phyloP scores from a whole-genome alignment of 1,284 basidiomycete species.

The Trichosporon sp. region DNA sequence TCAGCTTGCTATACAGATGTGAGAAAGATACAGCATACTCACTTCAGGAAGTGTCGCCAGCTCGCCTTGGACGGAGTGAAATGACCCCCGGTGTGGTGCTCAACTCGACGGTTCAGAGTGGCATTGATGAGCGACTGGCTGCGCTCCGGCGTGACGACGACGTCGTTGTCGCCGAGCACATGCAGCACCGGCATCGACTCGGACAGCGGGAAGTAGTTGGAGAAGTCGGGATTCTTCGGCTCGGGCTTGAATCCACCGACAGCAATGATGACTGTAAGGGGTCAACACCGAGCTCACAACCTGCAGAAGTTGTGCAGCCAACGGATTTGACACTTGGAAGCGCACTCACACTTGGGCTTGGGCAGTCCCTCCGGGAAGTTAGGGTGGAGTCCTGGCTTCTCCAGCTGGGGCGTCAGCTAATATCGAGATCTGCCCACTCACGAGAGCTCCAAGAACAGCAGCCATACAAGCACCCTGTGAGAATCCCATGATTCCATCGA shows the following conservation, averaged over 20 bases:
- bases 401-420: constrained; percentile 47
- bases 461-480: constrained; percentile 80
- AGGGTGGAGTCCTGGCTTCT: constrained; percentile 57
- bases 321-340: no score
- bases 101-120: constrained; percentile 50
- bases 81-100: constrained; percentile 48
- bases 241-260: constrained; percentile 47
- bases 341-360: constrained; percentile 58
- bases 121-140: constrained; percentile 58
- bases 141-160: constrained; percentile 69
- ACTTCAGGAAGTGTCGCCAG: constrained; percentile 48
- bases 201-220: constrained; percentile 47
- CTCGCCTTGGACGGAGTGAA: constrained; percentile 46
- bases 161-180: constrained; percentile 71
- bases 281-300: constrained; percentile 46
- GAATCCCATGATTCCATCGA: constrained; percentile 71
- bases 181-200: constrained; percentile 66
- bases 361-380: constrained; percentile 58
- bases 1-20: neutral
- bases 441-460: constrained; percentile 64
- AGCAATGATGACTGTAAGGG: constrained; percentile 53
- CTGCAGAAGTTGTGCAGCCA: constrained; percentile 50
- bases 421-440: constrained; percentile 44
- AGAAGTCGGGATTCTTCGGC: constrained; percentile 50
- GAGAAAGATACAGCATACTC: constrained; percentile 19